These are phyloP conservation scores for Naganishia antarctica DNA, from an alignment of 768 basidiomycete genomes.

Conservation along the genomic window DNA sequence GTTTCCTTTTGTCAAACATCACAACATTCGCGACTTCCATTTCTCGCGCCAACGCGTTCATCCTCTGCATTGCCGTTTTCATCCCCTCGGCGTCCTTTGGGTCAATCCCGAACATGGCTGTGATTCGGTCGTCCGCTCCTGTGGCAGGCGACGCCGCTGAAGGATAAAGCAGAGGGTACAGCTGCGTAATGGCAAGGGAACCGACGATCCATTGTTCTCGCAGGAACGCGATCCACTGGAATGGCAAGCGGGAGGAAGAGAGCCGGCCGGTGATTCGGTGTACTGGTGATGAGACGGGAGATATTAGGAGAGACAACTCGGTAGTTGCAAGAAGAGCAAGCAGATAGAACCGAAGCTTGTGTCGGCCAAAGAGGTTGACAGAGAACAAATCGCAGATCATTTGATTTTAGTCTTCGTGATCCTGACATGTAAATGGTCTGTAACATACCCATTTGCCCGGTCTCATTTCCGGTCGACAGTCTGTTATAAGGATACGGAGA, in stretches of 20 bases:
- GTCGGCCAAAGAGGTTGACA: background rate
- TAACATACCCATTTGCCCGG: slow-evolving; percentile 17
- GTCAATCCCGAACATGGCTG: background rate
- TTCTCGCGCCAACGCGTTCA: slow-evolving; percentile 5
- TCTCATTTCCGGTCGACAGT: slow-evolving; percentile 15
- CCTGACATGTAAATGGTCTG: background rate
- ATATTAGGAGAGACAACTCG: slow-evolving; percentile 7
- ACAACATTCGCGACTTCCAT: slow-evolving; percentile 12
- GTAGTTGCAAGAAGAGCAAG: background rate
- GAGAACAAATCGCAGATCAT: too few relatives aligned
- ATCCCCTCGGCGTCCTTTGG: background rate
- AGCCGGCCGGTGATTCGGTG: background rate
- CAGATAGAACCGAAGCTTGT: slow-evolving; percentile 12
- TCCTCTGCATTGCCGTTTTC: background rate
- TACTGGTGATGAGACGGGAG: background rate
- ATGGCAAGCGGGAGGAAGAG: background rate
- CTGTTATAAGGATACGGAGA: background rate
- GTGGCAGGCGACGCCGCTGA: background rate
- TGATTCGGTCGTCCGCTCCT: background rate
- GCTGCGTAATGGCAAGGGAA: slow-evolving; percentile 11
- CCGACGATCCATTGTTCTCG: slow-evolving; percentile 12
- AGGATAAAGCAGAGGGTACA: background rate
- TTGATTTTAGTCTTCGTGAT: background rate
- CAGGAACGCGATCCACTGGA: slow-evolving; percentile 5
- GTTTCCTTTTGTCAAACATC: background rate